Percentiles rank a stretch among this genome's conserved stretches.
phyloP scores from a whole-genome alignment of 2,329 filamentous ascomycete genomes.

The Ophiostoma sp. region DNA sequence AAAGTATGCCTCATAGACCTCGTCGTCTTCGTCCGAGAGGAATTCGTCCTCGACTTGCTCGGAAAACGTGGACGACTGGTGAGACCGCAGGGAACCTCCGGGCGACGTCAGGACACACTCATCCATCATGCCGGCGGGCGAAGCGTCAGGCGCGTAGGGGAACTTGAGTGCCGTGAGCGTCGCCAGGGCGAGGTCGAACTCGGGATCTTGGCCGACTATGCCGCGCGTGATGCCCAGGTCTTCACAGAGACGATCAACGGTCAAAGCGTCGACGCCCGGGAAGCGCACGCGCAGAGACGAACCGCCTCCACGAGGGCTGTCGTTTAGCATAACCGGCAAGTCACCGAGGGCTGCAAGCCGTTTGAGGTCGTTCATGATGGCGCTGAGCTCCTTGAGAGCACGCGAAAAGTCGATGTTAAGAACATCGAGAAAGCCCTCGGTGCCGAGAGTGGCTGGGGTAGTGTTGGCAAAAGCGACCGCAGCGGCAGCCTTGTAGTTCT shows the following conservation, averaged over 20 bases:
- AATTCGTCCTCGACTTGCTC: conserved; percentile 16
- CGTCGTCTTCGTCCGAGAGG: conserved; percentile 32
- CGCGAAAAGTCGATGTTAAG: conserved; percentile 84
- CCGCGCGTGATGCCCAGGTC: conserved; percentile 82
- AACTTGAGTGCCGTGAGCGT: conserved; percentile 73
- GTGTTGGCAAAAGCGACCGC: conserved; percentile 41
- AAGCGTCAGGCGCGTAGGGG: conserved; percentile 66
- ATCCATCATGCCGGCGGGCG: conserved; percentile 23
- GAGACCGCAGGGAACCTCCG: conserved; percentile 44
- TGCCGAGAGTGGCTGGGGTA: conserved; percentile 56
- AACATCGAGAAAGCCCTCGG: conserved; percentile 75
- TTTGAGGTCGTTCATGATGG: conserved; percentile 74
- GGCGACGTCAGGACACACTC: conserved; percentile 38
- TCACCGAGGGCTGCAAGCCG: conserved; percentile 73
- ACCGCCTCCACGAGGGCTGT: conserved; percentile 35
- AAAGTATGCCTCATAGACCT: conserved; percentile 27
- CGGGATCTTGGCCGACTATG: conserved; percentile 67
- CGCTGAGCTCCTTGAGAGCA: conserved; percentile 74
- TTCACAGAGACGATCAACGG: conserved; percentile 75
- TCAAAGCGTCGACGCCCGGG: conserved; percentile 78
- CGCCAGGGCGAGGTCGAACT: conserved; percentile 63
- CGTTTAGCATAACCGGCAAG: conserved; percentile 68
- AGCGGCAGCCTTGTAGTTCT: conserved; percentile 33
- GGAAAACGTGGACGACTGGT: conserved; percentile 26
- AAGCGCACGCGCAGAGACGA: conserved; percentile 75